Base-by-base conservation (phyloP, 768 basidiomycete species). In the Pisolithus sp. region DNA sequence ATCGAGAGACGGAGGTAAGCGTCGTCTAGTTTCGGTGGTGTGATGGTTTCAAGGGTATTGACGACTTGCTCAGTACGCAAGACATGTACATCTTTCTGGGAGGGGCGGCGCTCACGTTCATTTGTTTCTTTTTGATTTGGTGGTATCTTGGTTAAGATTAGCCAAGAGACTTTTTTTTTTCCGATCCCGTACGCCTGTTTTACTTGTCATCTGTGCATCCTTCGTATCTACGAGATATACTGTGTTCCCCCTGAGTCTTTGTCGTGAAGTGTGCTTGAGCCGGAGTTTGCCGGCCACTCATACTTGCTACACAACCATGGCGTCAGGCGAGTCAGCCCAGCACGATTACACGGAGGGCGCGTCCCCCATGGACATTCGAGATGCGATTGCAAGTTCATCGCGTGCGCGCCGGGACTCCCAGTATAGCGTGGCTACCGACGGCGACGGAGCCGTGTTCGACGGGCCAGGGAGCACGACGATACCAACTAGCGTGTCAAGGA, bases 71-170 rank as follows among this genome's bases (percentile, higher is more conserved):
- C 65, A 95, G 94, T 64, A 93, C 86, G 40, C 94, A 95, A 65
- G 95, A 99, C 64, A 91, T 86, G 76, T 94, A 91, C 58, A 94
- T 99, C 56, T 93, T 99, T 70, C 66, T 89, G 44, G 85, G 72
- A 3, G 95, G 95, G 2, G 87, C 86, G 1, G 69, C 87, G 21
- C 80, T 91, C 66, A 97, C 95, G 9, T 87, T 98, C 66, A 76
- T 96, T 69, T 92, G 86, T 70, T 97, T 98, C 74, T 94, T 81
- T 71, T 68, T 92, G 57, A 98, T 97, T 60, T 90, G 91, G 86
- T 80, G 80, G 59, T 97, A 93, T 67, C 71, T 98, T 44, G 95
- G 88, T 48, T 78, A 68, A 68, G 40, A 30, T 46, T 34, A 34
- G 34, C 34, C 12, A 3, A 34, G 34, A 4, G 34, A 34, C 31